Conservation (phyloP, 495 filamentous ascomycete genomes). For the Hyphodiscus hymeniophilus region DNA sequence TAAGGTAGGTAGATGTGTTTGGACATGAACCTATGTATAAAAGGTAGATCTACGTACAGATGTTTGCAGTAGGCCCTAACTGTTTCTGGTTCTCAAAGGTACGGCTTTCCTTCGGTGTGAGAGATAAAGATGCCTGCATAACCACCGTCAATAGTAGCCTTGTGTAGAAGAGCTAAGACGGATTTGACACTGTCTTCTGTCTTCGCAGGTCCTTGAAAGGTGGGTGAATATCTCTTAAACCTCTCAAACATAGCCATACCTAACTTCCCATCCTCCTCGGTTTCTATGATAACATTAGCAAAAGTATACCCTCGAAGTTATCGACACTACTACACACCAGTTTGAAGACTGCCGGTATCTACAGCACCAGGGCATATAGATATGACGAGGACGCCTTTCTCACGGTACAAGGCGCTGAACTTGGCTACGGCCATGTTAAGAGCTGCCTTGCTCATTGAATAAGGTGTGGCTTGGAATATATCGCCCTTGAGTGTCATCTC, state of each 20-base stretch:
- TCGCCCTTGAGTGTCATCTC: conserved; percentile 22
- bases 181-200: conserved; percentile 27
- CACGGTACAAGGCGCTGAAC: conserved; percentile 38
- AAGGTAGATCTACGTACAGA: not conserved
- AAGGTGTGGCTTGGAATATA: conserved; percentile 21
- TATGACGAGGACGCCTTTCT: conserved; percentile 41
- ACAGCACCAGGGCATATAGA: conserved; percentile 41
- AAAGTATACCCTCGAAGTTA: not conserved
- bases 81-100: conserved; percentile 19
- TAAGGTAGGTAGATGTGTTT: too few relatives aligned
- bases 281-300: conserved; percentile 23
- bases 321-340: conserved; percentile 11
- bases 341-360: conserved; percentile 23
- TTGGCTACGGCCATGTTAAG: conserved; percentile 34
- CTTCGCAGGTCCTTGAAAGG: conserved; percentile 31
- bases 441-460: conserved; percentile 33
- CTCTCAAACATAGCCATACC: conserved; percentile 23
- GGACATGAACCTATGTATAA: too few relatives aligned
- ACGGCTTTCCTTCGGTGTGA: conserved; percentile 16
- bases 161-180: conserved; percentile 30
- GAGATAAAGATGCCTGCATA: conserved; percentile 19
- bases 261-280: conserved; percentile 26
- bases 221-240: conserved; percentile 31
- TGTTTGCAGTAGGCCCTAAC: conserved; percentile 4
- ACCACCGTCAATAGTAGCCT: conserved; percentile 18